phyloP scores from a whole-genome alignment of 2,329 filamentous ascomycete species.

The Cryphonectria parasitica region DNA sequence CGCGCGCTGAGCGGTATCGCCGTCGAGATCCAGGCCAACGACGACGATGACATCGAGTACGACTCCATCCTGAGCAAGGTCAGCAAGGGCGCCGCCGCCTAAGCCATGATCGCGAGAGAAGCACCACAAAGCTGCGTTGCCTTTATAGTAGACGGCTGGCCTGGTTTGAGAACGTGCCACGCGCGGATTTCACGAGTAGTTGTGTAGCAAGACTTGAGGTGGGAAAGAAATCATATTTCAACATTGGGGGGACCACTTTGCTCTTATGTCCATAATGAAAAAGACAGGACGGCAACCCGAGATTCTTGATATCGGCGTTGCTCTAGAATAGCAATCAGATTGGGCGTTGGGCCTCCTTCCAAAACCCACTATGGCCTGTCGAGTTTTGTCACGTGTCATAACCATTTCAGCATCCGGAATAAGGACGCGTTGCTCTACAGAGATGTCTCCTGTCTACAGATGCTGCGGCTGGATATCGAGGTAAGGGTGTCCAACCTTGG shows the following conservation, averaged over 20 bases:
- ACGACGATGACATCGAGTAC: conserved; percentile 80
- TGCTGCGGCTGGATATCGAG: not conserved
- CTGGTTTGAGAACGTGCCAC: conserved; percentile 10
- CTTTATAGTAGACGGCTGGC: conserved; percentile 23
- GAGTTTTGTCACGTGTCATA: not conserved
- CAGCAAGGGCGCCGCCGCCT: conserved; percentile 61
- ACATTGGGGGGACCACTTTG: conserved; percentile 22
- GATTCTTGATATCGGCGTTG: conserved; percentile 26
- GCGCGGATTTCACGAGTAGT: conserved; percentile 9
- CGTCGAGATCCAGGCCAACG: conserved; percentile 81
- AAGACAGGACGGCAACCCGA: conserved; percentile 21
- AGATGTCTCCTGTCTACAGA: not conserved
- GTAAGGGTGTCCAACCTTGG: not conserved
- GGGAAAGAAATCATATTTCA: conserved; percentile 17
- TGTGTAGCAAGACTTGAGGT: conserved; percentile 4
- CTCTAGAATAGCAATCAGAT: conserved; percentile 28
- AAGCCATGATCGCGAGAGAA: conserved; percentile 11
- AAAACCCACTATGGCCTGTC: not conserved
- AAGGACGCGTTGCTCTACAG: not conserved
- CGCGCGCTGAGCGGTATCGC: conserved; percentile 76
- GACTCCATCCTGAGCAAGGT: conserved; percentile 69
- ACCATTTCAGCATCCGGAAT: not conserved
- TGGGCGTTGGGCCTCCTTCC: conserved; percentile 22
- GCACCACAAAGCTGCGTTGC: conserved; percentile 23
- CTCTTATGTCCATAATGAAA: conserved; percentile 28